Evolutionary conservation across 768 basidiomycete genomes (phyloP), one percentile per base, ranked within the genome.

Genomic region (Mycena albidolilacea): DNA sequence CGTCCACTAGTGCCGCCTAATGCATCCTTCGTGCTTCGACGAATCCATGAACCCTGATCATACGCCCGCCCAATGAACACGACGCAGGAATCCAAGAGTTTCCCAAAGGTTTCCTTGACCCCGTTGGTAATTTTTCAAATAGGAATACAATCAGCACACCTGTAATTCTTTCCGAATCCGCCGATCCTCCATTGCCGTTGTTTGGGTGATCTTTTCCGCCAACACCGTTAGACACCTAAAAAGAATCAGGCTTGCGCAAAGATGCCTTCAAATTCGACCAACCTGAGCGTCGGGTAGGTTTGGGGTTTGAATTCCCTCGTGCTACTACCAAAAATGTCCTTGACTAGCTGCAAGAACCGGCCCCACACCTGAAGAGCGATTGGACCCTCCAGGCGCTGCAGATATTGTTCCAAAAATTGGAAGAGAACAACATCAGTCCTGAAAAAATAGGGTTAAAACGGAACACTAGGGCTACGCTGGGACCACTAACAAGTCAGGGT

Each of bases 291-390:
- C 14, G 92, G 87, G 81, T 93, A 96, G 14, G 91, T 86, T 70
- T 94, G 92, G 0, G 87, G 75, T 74, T 92, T 93, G 81, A 92
- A 93, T 39, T 93, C 91, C 38, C 91, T 88, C 23, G 90, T 84
- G 62, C 85, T 84, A 63, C 85, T 88, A 48, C 85, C 87, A n/a
- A 90, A 82, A 23, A 97, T 80, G 30, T 98, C 97, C 78, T 93
- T 95, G 8, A 91, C 89, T 54, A 98, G 84, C 61, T 91, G 89
- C 73, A 95, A 84, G 77, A 92, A 92, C 21, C 95, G 89, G 54
- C 84, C 81, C 97, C 97, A 99, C 21, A 98, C 94, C 83, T 99
- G 98, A 12, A 97, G 87, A 4, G 95, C 97, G 44, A 98, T 84
- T 0, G 98, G 95, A 0, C 96, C 95, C 81, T 99, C 98, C 52